Percentiles rank a stretch among this genome's conserved stretches.
phyloP scores from a whole-genome alignment of 2,329 filamentous ascomycete species.

The Exophiala oligosperma region DNA sequence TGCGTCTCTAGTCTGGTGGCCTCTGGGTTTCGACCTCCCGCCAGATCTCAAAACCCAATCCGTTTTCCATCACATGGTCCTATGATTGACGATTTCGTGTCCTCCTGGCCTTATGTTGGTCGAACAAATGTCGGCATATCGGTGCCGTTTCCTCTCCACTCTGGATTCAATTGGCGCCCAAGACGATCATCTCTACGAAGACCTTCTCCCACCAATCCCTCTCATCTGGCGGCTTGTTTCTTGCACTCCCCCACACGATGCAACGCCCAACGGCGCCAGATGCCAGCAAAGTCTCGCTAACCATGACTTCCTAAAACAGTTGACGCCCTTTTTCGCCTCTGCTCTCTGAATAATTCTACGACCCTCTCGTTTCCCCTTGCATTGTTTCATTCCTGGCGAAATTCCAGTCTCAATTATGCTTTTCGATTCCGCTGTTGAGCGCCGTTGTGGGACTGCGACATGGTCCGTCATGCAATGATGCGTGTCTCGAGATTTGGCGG shows the following conservation, averaged over 20 bases:
- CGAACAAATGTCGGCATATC: neutral
- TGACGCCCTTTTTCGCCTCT: neutral
- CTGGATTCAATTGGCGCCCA: neutral
- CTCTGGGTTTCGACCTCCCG: neutral
- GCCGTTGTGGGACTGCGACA: neutral
- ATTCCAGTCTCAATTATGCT: neutral
- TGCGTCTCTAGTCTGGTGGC: neutral
- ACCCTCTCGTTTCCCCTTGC: neutral
- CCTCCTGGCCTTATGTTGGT: neutral
- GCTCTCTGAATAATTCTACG: neutral
- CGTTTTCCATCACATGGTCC: conserved; percentile 1
- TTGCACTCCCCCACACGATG: neutral
- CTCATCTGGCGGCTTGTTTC: neutral
- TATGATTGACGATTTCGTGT: neutral
- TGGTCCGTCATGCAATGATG: neutral
- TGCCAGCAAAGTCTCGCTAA: neutral
- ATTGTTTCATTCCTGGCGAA: neutral
- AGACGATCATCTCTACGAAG: neutral
- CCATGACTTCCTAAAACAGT: neutral
- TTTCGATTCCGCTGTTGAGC: neutral
- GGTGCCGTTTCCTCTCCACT: neutral
- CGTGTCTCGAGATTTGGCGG: neutral
- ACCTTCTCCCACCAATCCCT: neutral
- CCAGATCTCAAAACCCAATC: neutral
- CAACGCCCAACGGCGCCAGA: neutral